These are phyloP conservation scores for Fagus crenata DNA, from an alignment of 306 rosid species.

Conservation along the genomic window DNA sequence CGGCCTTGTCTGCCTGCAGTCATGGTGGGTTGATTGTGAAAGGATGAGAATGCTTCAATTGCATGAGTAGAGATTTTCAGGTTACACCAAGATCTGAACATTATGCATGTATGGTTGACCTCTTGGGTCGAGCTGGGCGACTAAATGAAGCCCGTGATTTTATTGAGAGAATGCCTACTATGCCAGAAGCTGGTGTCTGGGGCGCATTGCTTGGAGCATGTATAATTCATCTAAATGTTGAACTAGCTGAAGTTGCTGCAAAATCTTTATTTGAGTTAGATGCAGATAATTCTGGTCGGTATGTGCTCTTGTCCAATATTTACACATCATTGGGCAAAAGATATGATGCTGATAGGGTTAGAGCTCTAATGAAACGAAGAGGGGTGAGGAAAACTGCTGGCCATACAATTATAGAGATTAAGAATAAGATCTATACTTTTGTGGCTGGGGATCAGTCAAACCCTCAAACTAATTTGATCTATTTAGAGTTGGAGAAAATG, in stretches of 20 bases:
- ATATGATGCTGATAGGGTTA: constrained; percentile 35
- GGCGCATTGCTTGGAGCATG: constrained; percentile 50
- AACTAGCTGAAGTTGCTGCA: constrained; percentile 45
- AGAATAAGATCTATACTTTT: constrained; percentile 38
- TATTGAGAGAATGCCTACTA: constrained; percentile 44
- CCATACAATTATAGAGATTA: constrained; percentile 35
- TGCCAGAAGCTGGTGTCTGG: constrained; percentile 46
- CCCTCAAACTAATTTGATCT: constrained; percentile 30
- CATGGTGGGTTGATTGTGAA: constrained; percentile 44
- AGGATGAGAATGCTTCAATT: constrained; percentile 43
- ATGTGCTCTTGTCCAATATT: constrained; percentile 46
- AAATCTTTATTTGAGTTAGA: constrained; percentile 39
- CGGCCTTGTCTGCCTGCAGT: constrained; percentile 48
- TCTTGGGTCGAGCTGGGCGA: constrained; percentile 47
- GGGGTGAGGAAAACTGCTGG: constrained; percentile 46
- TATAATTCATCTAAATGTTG: constrained; percentile 39
- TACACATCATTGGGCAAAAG: constrained; percentile 36
- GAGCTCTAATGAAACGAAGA: constrained; percentile 39
- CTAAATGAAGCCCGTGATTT: constrained; percentile 39
- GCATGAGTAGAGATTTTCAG: constrained; percentile 43
- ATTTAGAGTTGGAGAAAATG: constrained; percentile 36
- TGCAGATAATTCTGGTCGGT: constrained; percentile 35
- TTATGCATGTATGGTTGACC: constrained; percentile 49
- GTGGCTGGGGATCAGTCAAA: constrained; percentile 45
- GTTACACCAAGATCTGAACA: constrained; percentile 38